A percentile compares a stretch with the other conserved stretches of the same genome.
These are phyloP conservation scores for Chaetothyriales sp. DNA, from an alignment of 2,329 filamentous ascomycete species.

Conservation along the genomic window DNA sequence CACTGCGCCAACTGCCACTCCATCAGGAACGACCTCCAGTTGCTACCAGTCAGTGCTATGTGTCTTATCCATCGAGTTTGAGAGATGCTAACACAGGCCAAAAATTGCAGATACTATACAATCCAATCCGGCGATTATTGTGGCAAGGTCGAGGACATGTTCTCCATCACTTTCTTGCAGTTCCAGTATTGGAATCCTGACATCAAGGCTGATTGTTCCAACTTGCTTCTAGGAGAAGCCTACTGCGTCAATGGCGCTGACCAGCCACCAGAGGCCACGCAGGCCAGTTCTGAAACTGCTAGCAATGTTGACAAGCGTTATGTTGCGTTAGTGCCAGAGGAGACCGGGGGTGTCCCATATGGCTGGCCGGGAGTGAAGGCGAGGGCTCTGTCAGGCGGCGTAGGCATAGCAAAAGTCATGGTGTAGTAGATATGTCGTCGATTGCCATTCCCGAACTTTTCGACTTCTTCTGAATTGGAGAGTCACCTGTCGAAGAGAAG, in stretches of 20 bases:
- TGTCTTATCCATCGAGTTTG: background rate
- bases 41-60: constrained; percentile 5
- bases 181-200: constrained; percentile 19
- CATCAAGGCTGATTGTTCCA: constrained; percentile 19
- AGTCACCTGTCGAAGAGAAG: too few species aligned
- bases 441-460: too few species aligned
- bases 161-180: constrained; percentile 13
- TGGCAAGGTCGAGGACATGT: constrained; percentile 12
- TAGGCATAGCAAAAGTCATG: background rate
- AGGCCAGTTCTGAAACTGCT: background rate
- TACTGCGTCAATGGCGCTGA: constrained; percentile 13
- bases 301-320: background rate
- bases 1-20: constrained; percentile 3
- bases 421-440: too few species aligned
- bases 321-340: background rate
- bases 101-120: constrained; percentile 1
- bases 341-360: background rate
- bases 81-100: background rate
- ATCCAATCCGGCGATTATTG: constrained; percentile 19
- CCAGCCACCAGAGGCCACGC: background rate
- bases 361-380: background rate
- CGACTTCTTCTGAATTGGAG: too few species aligned
- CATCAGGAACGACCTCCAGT: constrained; percentile 6
- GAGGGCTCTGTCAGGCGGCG: background rate
- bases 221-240: constrained; percentile 19